Conservation (phyloP, 345 rosid species). For the Corymbia maculata region DNA sequence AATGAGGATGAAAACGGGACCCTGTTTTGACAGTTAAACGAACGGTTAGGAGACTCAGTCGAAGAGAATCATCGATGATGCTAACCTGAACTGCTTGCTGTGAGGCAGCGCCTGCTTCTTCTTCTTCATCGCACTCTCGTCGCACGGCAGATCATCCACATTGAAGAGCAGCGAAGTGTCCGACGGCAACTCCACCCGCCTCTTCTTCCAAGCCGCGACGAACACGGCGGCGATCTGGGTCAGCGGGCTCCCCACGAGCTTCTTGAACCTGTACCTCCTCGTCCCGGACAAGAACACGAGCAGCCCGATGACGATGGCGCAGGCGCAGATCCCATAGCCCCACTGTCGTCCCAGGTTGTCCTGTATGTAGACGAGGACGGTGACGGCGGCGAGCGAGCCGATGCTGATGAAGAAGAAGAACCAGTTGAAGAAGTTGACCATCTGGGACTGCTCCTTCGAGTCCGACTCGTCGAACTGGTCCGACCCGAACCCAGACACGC, state of each 20-base stretch:
- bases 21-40: not conserved
- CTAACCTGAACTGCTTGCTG: slow-evolving; percentile 64
- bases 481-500: slow-evolving; percentile 93
- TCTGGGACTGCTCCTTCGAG: slow-evolving; percentile 44
- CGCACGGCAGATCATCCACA: slow-evolving; percentile 37
- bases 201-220: slow-evolving; percentile 62
- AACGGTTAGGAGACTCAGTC: not conserved
- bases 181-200: slow-evolving; percentile 45
- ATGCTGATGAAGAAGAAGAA: slow-evolving; percentile 87
- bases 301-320: slow-evolving; percentile 53
- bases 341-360: slow-evolving; percentile 76
- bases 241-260: slow-evolving; percentile 84
- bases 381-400: slow-evolving; percentile 76
- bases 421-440: slow-evolving; percentile 83
- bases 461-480: slow-evolving; percentile 89
- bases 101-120: slow-evolving; percentile 72
- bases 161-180: slow-evolving; percentile 42
- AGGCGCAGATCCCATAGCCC: slow-evolving; percentile 86
- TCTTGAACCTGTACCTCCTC: slow-evolving; percentile 70
- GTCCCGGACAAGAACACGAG: slow-evolving; percentile 66
- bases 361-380: slow-evolving; percentile 83
- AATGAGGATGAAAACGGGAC: not conserved
- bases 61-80: not conserved
- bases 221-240: slow-evolving; percentile 73
- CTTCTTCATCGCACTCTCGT: slow-evolving; percentile 21